Evolutionary conservation across 805 yeast genomes (phyloP).

Genomic region (Suhomyces faveliae): DNA sequence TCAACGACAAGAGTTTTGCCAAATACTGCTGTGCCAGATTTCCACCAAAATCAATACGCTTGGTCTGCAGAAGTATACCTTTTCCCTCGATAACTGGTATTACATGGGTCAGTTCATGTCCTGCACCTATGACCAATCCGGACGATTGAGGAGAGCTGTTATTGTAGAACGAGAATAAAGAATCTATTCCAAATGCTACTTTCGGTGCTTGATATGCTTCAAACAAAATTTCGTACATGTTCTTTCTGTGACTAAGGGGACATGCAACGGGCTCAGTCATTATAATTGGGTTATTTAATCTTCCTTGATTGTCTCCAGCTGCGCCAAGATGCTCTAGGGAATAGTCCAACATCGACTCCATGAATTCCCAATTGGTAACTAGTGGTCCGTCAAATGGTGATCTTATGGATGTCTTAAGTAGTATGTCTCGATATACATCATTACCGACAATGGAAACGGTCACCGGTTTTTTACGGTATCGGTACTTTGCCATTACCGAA

Average conservation of each 20-base stretch:
- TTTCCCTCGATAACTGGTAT: constrained; percentile 77
- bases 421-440: constrained; percentile 71
- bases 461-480: constrained; percentile 70
- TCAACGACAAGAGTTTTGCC: constrained; percentile 62
- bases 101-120: constrained; percentile 77
- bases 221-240: constrained; percentile 78
- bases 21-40: constrained; percentile 65
- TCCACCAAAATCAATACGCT: constrained; percentile 93
- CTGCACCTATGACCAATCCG: constrained; percentile 82
- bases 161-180: constrained; percentile 74
- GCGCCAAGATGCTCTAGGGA: constrained; percentile 70
- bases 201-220: constrained; percentile 79
- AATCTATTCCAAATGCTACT: constrained; percentile 79
- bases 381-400: constrained; percentile 86
- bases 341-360: constrained; percentile 81
- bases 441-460: constrained; percentile 77
- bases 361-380: constrained; percentile 89
- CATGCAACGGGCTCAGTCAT: constrained; percentile 77
- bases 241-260: constrained; percentile 65
- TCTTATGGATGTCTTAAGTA: constrained; percentile 64
- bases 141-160: constrained; percentile 18
- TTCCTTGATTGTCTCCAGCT: constrained; percentile 46
- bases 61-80: constrained; percentile 64
- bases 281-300: constrained; percentile 74
- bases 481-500: constrained; percentile 62